Evolutionary conservation across 2,329 filamentous ascomycete species (phyloP).

Genomic region (Blastomyces parvus): DNA sequence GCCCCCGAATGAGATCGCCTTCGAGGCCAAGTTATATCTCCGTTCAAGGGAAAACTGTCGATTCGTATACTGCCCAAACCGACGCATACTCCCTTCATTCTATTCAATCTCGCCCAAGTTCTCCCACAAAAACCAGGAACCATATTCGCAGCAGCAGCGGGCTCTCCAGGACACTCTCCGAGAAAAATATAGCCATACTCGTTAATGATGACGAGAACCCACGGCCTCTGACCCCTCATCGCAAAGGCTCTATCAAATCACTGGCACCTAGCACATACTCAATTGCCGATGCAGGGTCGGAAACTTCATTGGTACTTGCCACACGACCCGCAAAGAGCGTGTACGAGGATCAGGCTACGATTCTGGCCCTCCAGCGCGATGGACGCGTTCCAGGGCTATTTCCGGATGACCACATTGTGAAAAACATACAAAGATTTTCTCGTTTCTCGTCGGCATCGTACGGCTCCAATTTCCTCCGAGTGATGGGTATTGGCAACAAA

Average conservation of each 20-base stretch:
- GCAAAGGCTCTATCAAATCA: conserved; percentile 27
- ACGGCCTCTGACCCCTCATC: conserved; percentile 15
- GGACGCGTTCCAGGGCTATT: conserved; percentile 39
- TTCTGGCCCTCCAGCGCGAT: conserved; percentile 35
- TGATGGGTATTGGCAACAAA: conserved; percentile 37
- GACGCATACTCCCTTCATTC: conserved; percentile 35
- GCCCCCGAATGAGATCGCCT: conserved; percentile 14
- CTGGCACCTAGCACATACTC: conserved; percentile 40
- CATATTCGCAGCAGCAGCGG: conserved; percentile 38
- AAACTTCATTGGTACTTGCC: conserved; percentile 37
- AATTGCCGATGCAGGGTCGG: conserved; percentile 35
- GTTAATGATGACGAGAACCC: conserved; percentile 25
- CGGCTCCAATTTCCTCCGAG: conserved; percentile 37
- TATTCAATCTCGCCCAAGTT: conserved; percentile 29
- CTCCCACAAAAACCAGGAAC: conserved; percentile 30
- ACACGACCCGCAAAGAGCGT: conserved; percentile 35
- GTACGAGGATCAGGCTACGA: conserved; percentile 39
- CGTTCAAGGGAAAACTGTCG: conserved; percentile 31
- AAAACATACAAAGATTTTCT: conserved; percentile 38
- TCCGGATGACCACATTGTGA: conserved; percentile 37
- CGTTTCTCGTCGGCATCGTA: conserved; percentile 42
- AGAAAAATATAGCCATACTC: conserved; percentile 30
- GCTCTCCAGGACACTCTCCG: conserved; percentile 34
- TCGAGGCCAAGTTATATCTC: conserved; percentile 26
- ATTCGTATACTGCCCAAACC: conserved; percentile 34